phyloP scores from a whole-genome alignment of 2,329 filamentous ascomycete genomes.

The Colletotrichum siamense region DNA sequence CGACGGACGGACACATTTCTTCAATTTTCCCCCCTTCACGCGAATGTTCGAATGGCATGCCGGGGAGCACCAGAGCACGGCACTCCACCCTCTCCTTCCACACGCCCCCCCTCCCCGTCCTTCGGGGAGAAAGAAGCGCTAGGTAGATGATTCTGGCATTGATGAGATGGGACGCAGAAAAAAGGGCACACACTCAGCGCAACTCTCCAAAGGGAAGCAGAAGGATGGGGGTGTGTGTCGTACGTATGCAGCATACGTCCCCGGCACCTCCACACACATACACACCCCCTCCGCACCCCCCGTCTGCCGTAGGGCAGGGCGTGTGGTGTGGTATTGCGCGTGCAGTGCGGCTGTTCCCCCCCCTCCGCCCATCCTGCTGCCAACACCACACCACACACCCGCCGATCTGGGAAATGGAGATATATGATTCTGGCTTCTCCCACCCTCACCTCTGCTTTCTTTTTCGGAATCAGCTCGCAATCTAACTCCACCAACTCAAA shows the following conservation, averaged over 20 bases:
- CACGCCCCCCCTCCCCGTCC: neutral
- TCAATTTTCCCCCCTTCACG: neutral
- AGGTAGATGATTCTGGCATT: neutral
- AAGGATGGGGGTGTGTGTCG: neutral
- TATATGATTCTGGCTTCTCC: constrained; percentile 15
- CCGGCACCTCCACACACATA: neutral
- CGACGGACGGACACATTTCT: constrained; percentile 1
- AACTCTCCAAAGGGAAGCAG: neutral
- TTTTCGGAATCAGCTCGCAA: neutral
- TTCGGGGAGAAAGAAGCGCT: neutral
- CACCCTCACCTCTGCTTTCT: neutral
- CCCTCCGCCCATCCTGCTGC: neutral
- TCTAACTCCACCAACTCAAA: neutral
- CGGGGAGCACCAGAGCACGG: neutral
- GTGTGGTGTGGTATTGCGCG: neutral
- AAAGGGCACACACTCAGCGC: neutral
- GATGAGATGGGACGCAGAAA: neutral
- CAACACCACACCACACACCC: neutral
- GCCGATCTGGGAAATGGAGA: constrained; percentile 7
- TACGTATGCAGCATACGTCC: neutral
- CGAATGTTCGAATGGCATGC: neutral
- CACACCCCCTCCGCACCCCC: neutral
- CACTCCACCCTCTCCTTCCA: neutral
- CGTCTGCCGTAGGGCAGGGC: neutral
- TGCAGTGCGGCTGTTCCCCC: neutral